These are phyloP conservation scores for Salix caprea DNA, from an alignment of 345 rosid genomes.

Conservation along the genomic window DNA sequence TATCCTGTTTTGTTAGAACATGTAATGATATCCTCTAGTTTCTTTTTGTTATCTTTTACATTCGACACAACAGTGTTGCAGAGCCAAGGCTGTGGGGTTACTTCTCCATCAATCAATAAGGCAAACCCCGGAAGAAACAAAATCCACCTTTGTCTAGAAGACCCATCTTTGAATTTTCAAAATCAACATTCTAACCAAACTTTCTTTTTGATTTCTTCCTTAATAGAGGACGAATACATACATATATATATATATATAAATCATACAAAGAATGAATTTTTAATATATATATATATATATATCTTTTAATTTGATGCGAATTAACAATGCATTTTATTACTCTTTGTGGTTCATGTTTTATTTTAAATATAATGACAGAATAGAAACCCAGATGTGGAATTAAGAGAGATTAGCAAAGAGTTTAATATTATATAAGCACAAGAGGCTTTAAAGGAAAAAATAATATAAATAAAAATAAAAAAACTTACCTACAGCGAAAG, in stretches of 20 bases:
- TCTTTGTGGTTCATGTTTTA: neutral
- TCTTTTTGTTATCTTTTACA: constrained; percentile 1
- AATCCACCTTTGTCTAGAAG: constrained; percentile 34
- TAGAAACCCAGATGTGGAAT: constrained; percentile 16
- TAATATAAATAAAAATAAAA: neutral
- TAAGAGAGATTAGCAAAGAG: constrained; percentile 2
- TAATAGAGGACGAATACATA: constrained; percentile 23
- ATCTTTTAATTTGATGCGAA: neutral
- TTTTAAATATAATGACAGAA: neutral
- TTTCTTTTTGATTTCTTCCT: constrained; percentile 17
- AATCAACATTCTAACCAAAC: neutral
- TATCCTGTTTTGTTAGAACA: neutral
- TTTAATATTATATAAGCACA: neutral
- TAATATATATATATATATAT: no score
- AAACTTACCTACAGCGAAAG: constrained; percentile 26
- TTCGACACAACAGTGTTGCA: neutral
- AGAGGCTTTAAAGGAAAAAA: neutral
- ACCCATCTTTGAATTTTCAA: constrained; percentile 44
- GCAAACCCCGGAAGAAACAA: neutral
- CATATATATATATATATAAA: neutral
- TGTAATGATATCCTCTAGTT: neutral
- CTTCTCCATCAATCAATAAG: constrained; percentile 17
- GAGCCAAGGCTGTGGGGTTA: neutral
- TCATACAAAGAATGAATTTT: neutral
- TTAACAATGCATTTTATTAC: neutral